phyloP scores from a whole-genome alignment of 495 filamentous ascomycete species.

The Coniosporium apollinis region DNA sequence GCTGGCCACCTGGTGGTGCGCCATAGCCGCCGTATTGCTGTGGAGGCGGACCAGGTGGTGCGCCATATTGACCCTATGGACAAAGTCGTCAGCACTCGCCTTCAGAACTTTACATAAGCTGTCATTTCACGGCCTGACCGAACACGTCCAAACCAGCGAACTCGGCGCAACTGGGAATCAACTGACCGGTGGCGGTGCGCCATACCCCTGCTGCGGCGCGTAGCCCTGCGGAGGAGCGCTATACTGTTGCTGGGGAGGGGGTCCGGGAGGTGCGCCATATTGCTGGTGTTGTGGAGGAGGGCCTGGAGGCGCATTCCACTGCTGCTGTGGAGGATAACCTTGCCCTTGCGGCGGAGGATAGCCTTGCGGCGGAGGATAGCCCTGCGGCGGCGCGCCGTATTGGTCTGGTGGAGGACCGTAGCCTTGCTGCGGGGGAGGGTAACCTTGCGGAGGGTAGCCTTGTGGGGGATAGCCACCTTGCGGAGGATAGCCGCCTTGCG shows the following conservation, averaged over 20 bases:
- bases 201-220: constrained; percentile 3
- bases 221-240: neutral
- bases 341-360: constrained; percentile 17
- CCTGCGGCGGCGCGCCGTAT: constrained; percentile 6
- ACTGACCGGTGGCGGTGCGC: too few species aligned
- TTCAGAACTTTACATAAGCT: too few species aligned
- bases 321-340: constrained; percentile 23
- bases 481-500: constrained; percentile 21
- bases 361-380: constrained; percentile 2
- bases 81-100: too few species aligned
- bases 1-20: constrained; percentile 4
- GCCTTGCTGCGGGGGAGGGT: constrained; percentile 2
- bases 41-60: constrained; percentile 5
- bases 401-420: constrained; percentile 2
- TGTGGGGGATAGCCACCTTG: constrained; percentile 9
- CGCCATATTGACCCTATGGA: constrained; percentile 4
- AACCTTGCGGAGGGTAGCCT: constrained; percentile 11
- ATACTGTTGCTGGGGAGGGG: constrained; percentile 4
- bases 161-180: too few species aligned
- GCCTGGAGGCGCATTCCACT: constrained; percentile 5
- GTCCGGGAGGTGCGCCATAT: constrained; percentile 1
- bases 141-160: too few species aligned
- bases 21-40: constrained; percentile 3
- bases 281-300: constrained; percentile 1
- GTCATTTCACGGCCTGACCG: too few species aligned